Base-by-base conservation (phyloP, 192 early-diverging fungal genomes). In the Backusella tarrabulga region DNA sequence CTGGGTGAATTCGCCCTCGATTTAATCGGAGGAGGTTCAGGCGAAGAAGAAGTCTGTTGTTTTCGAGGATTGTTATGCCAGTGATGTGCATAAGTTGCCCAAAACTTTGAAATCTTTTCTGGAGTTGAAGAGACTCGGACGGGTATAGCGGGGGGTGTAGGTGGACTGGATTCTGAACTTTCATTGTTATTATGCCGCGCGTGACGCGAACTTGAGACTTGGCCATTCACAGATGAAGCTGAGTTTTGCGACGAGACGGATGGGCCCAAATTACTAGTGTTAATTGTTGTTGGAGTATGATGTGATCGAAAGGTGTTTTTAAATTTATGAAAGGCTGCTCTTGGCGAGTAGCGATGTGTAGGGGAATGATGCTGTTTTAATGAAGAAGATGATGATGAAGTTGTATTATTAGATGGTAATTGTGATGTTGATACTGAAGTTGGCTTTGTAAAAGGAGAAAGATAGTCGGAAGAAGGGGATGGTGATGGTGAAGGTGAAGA, bases 101-200 rank as follows among this genome's bases (percentile, higher is more conserved):
- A 81, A 50, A 81, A 68, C 68, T 54, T 72, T 17, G 80, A 76
- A 36, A 81, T 81, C 32, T 81, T 81, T 23, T 81, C 80, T 6
- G 80, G 80, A 26, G 81, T 79, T 4, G 81, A 83, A 15, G 80
- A 81, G 4, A 77, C 52, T 56, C 80, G 72, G 9, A 68, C 50
- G 46, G 80, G 80, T 71, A 81, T 81, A 42, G 46, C 9, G 7
- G 75, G 75, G 0, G 63, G 66, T 19, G 36, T 50, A 40, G n/a
- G 21, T 54, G 29, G 21, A 15, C 21, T 72, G n/a, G 34, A 73
- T 4, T 29, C 29, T 14, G 44, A 70, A 40, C 35, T 56, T 23
- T 23, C 29, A 41, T 21, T 76, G 26, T 17, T 50, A 46, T 50
- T 50, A 75, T 72, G 34, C 35, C 50, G 34, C 11, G 50, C 1